Base-by-base conservation (phyloP, 352 stramenopile genomes). In the Phytophthora cactorum region DNA sequence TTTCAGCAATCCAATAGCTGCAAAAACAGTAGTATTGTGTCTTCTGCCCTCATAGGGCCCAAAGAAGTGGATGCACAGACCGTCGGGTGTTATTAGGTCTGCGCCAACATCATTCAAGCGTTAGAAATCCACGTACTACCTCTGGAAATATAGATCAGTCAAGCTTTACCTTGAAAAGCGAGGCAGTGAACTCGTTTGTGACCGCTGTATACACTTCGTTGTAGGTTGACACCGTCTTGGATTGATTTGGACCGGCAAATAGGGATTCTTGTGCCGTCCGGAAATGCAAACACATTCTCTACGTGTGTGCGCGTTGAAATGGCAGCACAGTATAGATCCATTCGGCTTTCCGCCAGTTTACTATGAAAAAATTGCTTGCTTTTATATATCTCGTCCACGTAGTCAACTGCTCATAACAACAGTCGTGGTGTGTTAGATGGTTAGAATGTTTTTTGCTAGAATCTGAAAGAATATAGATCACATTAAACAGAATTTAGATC, bases 151-250 rank as follows among this genome's bases (percentile, higher is more conserved):
- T 39, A 39, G 34, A 39, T 39, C 12, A 39, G 34, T 3, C 5
- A 39, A 39, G 15, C 5, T 2, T 49, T 29, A 49, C 43, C 43
- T n/a, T 49, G 43, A 8, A 28, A 29, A 29, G 11, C 43, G n/a
- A 49, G 17, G 43, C 43, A 49, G 17, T 49, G 43, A 49, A 12
- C 43, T 49, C 43, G n/a, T 22, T 49, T 49, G 17, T 49, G 43
- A 22, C n/a, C 15, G 6, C 17, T 49, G 17, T 29, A 49, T 4
- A 49, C n/a, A 2, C 6, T 49, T 29, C 43, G 43, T 49, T 49
- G 43, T 5, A 49, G 29, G 43, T 49, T 49, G 43, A 29, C 43
- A 22, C 43, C 43, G 17, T 49, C 43, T 12, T n/a, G 14, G n/a
- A 49, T 11, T 49, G 43, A 6, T 9, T 49, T 49, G 5, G 43